A percentile compares a stretch with the other conserved stretches of the same genome.
Conservation (phyloP, 306 rosid genomes). For the Corylus heterophylla region DNA sequence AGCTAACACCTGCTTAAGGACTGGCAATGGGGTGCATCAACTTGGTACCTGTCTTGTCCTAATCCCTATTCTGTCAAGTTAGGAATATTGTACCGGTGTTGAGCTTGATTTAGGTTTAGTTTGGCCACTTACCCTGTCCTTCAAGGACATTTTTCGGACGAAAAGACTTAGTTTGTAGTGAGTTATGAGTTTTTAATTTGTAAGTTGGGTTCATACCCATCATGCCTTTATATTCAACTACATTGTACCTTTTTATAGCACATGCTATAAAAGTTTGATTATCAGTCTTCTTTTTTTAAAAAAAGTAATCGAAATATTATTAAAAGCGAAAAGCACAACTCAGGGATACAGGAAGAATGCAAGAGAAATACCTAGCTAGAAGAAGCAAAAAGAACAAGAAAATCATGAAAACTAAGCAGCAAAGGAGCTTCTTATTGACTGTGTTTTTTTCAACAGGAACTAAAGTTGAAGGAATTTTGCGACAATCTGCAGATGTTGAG, state of each 20-base stretch:
- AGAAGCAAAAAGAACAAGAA: too few species aligned
- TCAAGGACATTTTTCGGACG: neutral
- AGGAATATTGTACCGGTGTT: neutral
- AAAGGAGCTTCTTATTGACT: neutral
- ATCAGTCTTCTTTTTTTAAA: too few species aligned
- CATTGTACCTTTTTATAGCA: neutral
- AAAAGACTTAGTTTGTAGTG: neutral
- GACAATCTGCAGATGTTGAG: constrained; percentile 99
- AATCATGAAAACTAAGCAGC: too few species aligned
- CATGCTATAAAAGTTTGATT: neutral
- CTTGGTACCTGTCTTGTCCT: neutral
- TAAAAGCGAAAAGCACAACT: too few species aligned
- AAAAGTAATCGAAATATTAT: too few species aligned
- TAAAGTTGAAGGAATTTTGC: constrained; percentile 85
- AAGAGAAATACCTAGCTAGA: too few species aligned
- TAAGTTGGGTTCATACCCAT: neutral
- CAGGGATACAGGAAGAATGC: too few species aligned
- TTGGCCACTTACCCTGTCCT: neutral
- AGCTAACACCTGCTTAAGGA: neutral
- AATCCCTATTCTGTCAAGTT: neutral
- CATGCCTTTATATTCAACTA: neutral
- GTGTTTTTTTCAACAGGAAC: constrained; percentile 49
- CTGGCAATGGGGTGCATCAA: neutral
- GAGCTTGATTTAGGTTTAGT: neutral
- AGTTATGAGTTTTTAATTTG: neutral